Evolutionary conservation across 192 early-diverging fungal species (phyloP), one percentile per base, ranked within the genome.

Genomic region (Haplosporangium gracile): DNA sequence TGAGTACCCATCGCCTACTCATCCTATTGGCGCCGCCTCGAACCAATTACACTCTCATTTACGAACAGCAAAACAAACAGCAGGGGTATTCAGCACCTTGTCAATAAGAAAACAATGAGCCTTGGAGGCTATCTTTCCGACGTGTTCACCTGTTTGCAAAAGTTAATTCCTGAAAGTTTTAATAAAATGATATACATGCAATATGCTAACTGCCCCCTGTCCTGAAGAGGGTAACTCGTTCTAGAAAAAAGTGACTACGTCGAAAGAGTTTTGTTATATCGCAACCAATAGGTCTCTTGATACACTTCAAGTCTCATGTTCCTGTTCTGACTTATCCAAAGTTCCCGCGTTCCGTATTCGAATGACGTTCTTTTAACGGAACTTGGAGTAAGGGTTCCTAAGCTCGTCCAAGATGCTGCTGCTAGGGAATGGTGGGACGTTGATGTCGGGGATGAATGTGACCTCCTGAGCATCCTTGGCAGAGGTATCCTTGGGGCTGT

Each of bases 351-450:
- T 5, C 55, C 4, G 49, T 51, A 15, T 51, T 20, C 49, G 36
- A 51, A 51, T 15, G 26, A 60, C 6, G 4, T 26, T n/a, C n/a
- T 55, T 26, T 85, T 80, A 85, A 43, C 72, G 78, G 75, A 80
- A 85, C 73, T 85, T 85, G 78, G 83, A 85, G 74, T 77, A 65
- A 38, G 83, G 83, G 78, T 85, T 85, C 42, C 83, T 70, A 70
- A 85, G 83, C 53, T 85, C 83, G 18, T 80, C 83, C 74, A 85
- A 51, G n/a, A 85, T 85, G 74, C 78, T 80, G 38, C 65, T 85
- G 74, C 78, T 85, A 57, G 87, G 87, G 76, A 88, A 80, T 42
- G 87, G 87, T 51, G 87, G 77, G 22, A 80, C 75, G 29, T 82
- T 79, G 29, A 88, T 82, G 34, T 80, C 75, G 20, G 87, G 87